Base-by-base conservation (phyloP, 2,329 filamentous ascomycete genomes). In the Sporothrix pallida region DNA sequence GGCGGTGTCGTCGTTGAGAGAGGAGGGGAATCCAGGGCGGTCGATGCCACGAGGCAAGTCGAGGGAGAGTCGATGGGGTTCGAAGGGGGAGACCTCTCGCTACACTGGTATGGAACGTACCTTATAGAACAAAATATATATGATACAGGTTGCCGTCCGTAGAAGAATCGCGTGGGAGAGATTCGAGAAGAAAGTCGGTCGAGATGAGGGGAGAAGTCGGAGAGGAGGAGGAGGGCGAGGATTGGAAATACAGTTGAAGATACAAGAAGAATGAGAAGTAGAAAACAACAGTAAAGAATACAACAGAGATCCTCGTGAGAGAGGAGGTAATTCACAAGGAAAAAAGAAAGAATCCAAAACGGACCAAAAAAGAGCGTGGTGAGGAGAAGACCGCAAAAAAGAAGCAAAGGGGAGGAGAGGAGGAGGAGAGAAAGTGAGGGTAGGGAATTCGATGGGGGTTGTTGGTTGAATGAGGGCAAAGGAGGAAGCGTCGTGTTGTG, bases 61-160 rank as follows among this genome's bases (percentile, higher is more conserved):
- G 48, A 42, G 56, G n/a, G 7, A 26, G 50, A 20, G 46, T 3
- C 65, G 26, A 26, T 26, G 13, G 23, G 23, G 23, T 42, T 13
- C 37, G 23, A 17, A 62, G 71, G 23, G 42, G n/a, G 6, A 46
- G 13, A 3, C 31, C 15, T 31, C 23, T 8, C 31, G 37, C 48
- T 48, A 26, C 42, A 17, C 42, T 37, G 10, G 62, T 37, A 23
- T 10, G 31, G 37, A 69, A 62, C 70, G 70, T 75, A 76, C 74
- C 75, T 76, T 76, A 74, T 75, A 75, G 72, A 74, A 76, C 73
- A 74, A 52, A 56, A 37, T 70, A 75, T 73, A 76, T 75, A 76
- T 76, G 74, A 72, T 76, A 76, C 75, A 76, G 75, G 73, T 73
- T 73, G 73, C 74, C 67, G 65, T 67, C 67, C 42, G 44, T 54